Conservation (phyloP, 805 yeast species). For the Isabelozyma gotoi region DNA sequence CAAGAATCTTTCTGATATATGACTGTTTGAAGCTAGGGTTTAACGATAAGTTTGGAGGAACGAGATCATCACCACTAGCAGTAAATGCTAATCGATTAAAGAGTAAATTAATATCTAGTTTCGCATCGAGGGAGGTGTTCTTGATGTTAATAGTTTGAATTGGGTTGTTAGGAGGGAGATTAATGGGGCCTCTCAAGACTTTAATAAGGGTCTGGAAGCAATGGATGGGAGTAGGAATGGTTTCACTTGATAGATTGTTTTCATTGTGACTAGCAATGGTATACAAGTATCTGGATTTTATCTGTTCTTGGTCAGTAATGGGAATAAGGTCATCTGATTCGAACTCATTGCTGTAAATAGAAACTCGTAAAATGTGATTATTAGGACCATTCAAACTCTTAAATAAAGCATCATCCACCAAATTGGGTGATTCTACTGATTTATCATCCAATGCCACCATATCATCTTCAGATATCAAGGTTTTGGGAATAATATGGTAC, state of each 20-base stretch:
- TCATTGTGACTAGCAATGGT: conserved; percentile 27
- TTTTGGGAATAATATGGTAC: conserved; percentile 29
- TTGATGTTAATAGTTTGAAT: conserved; percentile 54
- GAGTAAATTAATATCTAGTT: conserved; percentile 56
- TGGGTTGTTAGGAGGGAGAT: conserved; percentile 41
- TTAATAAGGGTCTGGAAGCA: conserved; percentile 63
- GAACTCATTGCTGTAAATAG: conserved; percentile 54
- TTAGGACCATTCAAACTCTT: conserved; percentile 21
- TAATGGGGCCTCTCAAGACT: conserved; percentile 67
- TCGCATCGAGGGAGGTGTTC: conserved; percentile 54
- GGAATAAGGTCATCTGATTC: conserved; percentile 44
- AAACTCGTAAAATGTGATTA: conserved; percentile 45
- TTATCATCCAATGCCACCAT: conserved; percentile 5
- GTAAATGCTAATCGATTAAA: conserved; percentile 47
- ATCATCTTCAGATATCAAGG: conserved; percentile 28
- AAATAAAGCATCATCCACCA: conserved; percentile 37
- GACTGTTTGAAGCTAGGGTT: conserved; percentile 42
- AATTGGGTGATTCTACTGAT: conserved; percentile 5
- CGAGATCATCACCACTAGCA: conserved; percentile 29
- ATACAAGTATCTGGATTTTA: conserved; percentile 50
- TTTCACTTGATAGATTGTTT: conserved; percentile 23
- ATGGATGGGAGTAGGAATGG: conserved; percentile 52
- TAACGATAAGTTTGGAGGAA: conserved; percentile 47
- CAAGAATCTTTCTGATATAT: conserved; percentile 53
- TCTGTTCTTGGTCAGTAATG: conserved; percentile 46